Conservation (phyloP, 768 basidiomycete species). For the Boletus subcaerulescens region DNA sequence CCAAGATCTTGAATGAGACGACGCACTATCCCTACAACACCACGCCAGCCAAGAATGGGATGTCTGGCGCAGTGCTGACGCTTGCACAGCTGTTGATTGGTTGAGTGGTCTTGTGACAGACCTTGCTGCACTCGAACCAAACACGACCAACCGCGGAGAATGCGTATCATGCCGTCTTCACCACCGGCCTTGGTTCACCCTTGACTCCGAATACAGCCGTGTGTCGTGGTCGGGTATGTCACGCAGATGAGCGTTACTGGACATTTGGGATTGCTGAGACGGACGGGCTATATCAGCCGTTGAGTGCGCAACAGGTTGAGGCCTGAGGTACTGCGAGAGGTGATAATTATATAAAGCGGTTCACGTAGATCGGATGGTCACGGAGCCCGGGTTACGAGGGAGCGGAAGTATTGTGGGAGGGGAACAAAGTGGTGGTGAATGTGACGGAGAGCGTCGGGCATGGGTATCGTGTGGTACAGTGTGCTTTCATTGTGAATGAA, state of each 20-base stretch:
- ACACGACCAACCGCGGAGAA: slow-evolving; percentile 15
- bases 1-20: slow-evolving; percentile 10
- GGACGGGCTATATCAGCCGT: slow-evolving; percentile 15
- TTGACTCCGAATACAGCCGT: slow-evolving; percentile 11
- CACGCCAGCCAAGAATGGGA: not conserved
- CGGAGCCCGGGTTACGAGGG: slow-evolving; percentile 14
- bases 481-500: slow-evolving; percentile 11
- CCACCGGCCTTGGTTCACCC: slow-evolving; percentile 4
- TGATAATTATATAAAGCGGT: not conserved
- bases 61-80: slow-evolving; percentile 13
- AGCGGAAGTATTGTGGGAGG: slow-evolving; percentile 8
- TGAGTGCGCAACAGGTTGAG: slow-evolving; percentile 1
- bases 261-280: slow-evolving; percentile 19
- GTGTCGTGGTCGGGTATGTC: slow-evolving; percentile 17
- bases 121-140: slow-evolving; percentile 14
- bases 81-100: slow-evolving; percentile 17
- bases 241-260: slow-evolving; percentile 20
- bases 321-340: not conserved
- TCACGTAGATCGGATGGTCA: slow-evolving; percentile 15
- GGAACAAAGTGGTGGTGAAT: slow-evolving; percentile 9
- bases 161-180: slow-evolving; percentile 12
- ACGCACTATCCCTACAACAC: slow-evolving; percentile 19
- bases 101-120: slow-evolving; percentile 3
- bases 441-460: slow-evolving; percentile 2
- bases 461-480: slow-evolving; percentile 8